A percentile compares a stretch with the other conserved stretches of the same genome.
phyloP scores from a whole-genome alignment of 2,329 filamentous ascomycete genomes.

The Fusarium abutilonis region DNA sequence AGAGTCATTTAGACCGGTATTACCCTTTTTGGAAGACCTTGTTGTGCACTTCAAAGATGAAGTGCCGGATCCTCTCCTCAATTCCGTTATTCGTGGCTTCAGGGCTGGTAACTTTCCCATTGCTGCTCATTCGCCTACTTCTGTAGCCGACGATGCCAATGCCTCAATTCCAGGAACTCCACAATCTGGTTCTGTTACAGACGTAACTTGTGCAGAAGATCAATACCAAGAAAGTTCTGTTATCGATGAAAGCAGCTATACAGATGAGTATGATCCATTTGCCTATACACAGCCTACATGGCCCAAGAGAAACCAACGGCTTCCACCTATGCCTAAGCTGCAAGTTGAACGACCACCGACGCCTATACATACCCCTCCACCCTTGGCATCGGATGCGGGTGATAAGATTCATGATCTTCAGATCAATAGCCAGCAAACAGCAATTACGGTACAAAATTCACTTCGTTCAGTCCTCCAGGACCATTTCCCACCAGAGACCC shows the following conservation, averaged over 20 bases:
- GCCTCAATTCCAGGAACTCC: conserved; percentile 44
- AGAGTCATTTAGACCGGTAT: conserved; percentile 54
- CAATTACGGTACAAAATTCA: conserved; percentile 66
- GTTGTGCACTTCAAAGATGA: conserved; percentile 64
- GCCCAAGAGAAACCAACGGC: conserved; percentile 38
- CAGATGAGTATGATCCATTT: conserved; percentile 60
- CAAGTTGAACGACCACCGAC: conserved; percentile 53
- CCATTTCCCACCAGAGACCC: conserved; percentile 60
- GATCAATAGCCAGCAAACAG: conserved; percentile 55
- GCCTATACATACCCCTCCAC: conserved; percentile 56
- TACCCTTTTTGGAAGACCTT: conserved; percentile 66
- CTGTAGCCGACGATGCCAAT: conserved; percentile 34
- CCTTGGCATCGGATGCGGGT: conserved; percentile 45
- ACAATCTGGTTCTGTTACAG: conserved; percentile 27
- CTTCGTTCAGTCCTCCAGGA: conserved; percentile 62
- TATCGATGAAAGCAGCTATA: conserved; percentile 24
- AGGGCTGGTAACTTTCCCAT: conserved; percentile 45
- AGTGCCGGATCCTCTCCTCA: conserved; percentile 54
- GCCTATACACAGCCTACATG: conserved; percentile 48
- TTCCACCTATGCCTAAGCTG: conserved; percentile 36
- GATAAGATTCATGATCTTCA: conserved; percentile 59
- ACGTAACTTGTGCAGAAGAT: conserved; percentile 15
- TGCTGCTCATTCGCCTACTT: conserved; percentile 38
- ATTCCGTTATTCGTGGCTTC: conserved; percentile 59
- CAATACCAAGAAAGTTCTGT: conserved; percentile 26